Evolutionary conservation across 371 early-diverging fungal species (phyloP).

Genomic region (Mortierella sp.): DNA sequence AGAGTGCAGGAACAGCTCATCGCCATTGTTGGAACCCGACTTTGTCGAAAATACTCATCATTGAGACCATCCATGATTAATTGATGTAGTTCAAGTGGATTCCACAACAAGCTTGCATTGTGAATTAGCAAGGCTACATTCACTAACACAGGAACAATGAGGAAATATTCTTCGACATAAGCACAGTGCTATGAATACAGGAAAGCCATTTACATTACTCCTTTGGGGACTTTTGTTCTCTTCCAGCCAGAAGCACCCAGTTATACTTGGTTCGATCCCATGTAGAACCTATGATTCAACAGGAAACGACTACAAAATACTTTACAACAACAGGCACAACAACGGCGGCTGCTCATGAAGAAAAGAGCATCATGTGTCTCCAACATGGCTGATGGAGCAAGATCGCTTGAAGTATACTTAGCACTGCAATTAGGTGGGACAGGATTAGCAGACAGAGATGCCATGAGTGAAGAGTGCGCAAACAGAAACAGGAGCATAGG

Average conservation of each 20-base stretch:
- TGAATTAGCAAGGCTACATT: too few relatives aligned
- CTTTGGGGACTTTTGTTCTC: neutral
- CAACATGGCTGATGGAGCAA: neutral
- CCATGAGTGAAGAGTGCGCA: neutral
- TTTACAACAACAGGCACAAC: too few relatives aligned
- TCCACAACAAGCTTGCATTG: too few relatives aligned
- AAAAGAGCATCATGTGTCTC: neutral
- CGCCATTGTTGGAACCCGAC: neutral
- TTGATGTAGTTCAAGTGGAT: too few relatives aligned
- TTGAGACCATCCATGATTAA: neutral
- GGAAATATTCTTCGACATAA: too few relatives aligned
- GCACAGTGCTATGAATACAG: too few relatives aligned
- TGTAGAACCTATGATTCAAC: slow-evolving; percentile 32
- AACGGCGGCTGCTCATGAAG: neutral
- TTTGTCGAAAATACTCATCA: neutral
- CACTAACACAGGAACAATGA: too few relatives aligned
- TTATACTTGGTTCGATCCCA: neutral
- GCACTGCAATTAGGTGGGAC: neutral
- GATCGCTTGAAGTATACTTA: too few relatives aligned
- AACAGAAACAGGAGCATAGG: neutral
- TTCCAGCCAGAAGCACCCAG: too few relatives aligned
- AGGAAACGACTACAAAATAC: neutral
- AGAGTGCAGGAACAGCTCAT: neutral
- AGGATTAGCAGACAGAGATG: neutral
- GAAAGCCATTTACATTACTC: neutral